Percentiles rank a stretch among this genome's conserved stretches.
These are phyloP conservation scores for Fusarium albidum DNA, from an alignment of 2,329 filamentous ascomycete genomes.

Conservation along the genomic window DNA sequence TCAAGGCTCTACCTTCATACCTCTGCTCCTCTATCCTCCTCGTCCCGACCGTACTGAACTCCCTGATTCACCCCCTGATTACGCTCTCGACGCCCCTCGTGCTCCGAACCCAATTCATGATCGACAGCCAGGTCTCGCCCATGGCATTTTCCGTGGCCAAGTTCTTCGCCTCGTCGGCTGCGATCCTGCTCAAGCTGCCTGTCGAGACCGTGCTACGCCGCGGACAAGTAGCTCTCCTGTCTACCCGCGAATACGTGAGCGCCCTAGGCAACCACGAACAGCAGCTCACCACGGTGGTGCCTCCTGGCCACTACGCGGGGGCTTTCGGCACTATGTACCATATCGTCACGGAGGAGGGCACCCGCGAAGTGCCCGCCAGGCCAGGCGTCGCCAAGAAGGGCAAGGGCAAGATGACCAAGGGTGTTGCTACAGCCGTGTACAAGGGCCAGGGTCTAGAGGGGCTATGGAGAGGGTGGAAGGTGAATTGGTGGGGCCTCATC, in stretches of 20 bases:
- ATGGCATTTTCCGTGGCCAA: constrained; percentile 82
- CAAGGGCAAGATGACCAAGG: constrained; percentile 42
- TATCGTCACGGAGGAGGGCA: constrained; percentile 85
- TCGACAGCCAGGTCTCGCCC: constrained; percentile 84
- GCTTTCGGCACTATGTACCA: constrained; percentile 90
- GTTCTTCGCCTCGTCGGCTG: constrained; percentile 80
- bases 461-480: constrained; percentile 78
- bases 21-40: constrained; percentile 75
- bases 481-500: constrained; percentile 79
- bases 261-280: constrained; percentile 55
- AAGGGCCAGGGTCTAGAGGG: constrained; percentile 75
- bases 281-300: constrained; percentile 76
- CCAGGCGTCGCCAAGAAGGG: constrained; percentile 44
- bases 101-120: constrained; percentile 82
- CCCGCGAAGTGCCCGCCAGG: constrained; percentile 54
- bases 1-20: constrained; percentile 81
- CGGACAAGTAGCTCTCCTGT: constrained; percentile 80
- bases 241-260: constrained; percentile 58
- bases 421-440: constrained; percentile 47
- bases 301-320: constrained; percentile 83
- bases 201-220: constrained; percentile 91
- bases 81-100: constrained; percentile 84
- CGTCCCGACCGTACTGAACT: constrained; percentile 86
- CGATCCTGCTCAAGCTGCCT: constrained; percentile 87
- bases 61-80: constrained; percentile 83